A percentile compares a stretch with the other conserved stretches of the same genome.
Conservation (phyloP, 805 yeast genomes). For the Wickerhamiella nectarea region DNA sequence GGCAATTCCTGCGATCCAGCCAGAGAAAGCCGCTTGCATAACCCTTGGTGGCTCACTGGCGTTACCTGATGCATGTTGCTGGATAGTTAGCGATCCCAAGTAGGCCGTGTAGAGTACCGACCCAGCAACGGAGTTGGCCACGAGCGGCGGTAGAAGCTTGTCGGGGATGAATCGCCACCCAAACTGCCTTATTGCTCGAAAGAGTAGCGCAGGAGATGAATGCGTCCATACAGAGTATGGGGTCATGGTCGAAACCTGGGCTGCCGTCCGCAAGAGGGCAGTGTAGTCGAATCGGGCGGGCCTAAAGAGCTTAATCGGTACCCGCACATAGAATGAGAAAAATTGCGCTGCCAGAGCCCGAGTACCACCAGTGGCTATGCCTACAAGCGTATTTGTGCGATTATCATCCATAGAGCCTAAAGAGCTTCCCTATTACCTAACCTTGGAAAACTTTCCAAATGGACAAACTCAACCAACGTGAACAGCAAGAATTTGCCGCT, state of each 20-base stretch:
- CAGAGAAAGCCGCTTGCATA: slow-evolving; percentile 47
- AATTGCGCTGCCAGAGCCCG: slow-evolving; percentile 72
- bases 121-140: slow-evolving; percentile 86
- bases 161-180: slow-evolving; percentile 86
- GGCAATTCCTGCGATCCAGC: slow-evolving; percentile 70
- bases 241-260: slow-evolving; percentile 9
- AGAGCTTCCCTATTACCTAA: neutral
- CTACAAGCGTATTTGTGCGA: slow-evolving; percentile 35
- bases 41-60: slow-evolving; percentile 39
- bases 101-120: slow-evolving; percentile 74
- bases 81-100: slow-evolving; percentile 29
- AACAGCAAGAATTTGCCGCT: slow-evolving; percentile 93
- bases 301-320: slow-evolving; percentile 71
- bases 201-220: slow-evolving; percentile 61
- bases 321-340: slow-evolving; percentile 63
- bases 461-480: slow-evolving; percentile 92
- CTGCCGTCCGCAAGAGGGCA: slow-evolving; percentile 24
- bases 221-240: slow-evolving; percentile 45
- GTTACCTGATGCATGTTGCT: slow-evolving; percentile 14
- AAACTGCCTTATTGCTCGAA: slow-evolving; percentile 53
- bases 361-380: slow-evolving; percentile 74
- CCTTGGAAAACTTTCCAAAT: slow-evolving; percentile 28
- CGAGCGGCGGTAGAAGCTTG: slow-evolving; percentile 69
- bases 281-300: slow-evolving; percentile 84
- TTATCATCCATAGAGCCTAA: neutral